Base-by-base conservation (phyloP, 371 early-diverging fungal species). In the Rhizopus sp. region DNA sequence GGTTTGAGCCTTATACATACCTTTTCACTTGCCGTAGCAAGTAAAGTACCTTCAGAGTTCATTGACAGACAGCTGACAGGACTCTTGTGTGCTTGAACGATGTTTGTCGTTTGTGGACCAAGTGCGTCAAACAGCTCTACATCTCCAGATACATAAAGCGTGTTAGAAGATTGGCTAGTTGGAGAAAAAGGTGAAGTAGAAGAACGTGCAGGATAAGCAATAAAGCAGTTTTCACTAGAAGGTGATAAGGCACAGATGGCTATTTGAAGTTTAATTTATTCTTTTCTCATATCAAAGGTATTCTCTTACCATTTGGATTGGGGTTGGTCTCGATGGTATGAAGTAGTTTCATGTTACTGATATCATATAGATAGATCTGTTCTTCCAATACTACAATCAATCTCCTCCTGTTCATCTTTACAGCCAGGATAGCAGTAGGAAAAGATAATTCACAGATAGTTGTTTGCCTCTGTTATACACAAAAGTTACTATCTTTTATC, bases 21-120 rank as follows among this genome's bases (percentile, higher is more conserved):
- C 90, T 95, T 96, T 62, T 96, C 96, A 69, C 92, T 91, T 7
- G 95, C 88, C 0, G 96, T 97, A 15, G 96, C 98, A n/a, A 97
- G 71, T 77, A 94, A 69, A 0, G 92, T 92, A 9, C 98, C 97
- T 17, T 94, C 91, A 32, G 83, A 81, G 71, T 89, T 94, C 73
- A 95, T 95, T 4, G 86, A 81, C 51, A 97, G 75, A 60, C 84
- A 87, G 45, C 90, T 84, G n/a, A 96, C 75, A 2, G 93, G 87
- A n/a, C 84, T 85, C 74, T 96, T 96, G 72, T 97, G 97, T 0
- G 98, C 98, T 63, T 91, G 91, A 32, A 96, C 88, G 54, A 95
- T 91, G 59, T 90, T 93, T 45, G 95, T 89, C 5, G 92, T 85
- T 60, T 93, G 92, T 37, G 94, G 78, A 16, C 82, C 73, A 31